Percentiles rank a stretch among this genome's conserved stretches.
phyloP scores from a whole-genome alignment of 805 yeast genomes.

The Candida silvicultrix region DNA sequence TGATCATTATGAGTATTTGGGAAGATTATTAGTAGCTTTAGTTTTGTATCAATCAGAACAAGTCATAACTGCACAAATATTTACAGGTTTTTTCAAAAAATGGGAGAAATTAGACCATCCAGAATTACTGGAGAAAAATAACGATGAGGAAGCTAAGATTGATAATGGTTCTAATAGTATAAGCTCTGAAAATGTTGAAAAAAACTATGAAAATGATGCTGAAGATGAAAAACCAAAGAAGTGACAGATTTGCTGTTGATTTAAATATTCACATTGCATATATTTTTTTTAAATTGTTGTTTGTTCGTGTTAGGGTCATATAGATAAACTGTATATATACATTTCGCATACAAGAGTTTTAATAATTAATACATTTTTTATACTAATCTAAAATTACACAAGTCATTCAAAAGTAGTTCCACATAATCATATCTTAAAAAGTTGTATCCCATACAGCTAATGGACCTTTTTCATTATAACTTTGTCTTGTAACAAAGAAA shows the following conservation, averaged over 20 bases:
- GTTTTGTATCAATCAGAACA: constrained; percentile 87
- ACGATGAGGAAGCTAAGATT: neutral
- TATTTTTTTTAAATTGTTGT: neutral
- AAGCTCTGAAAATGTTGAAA: neutral
- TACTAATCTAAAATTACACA: neutral
- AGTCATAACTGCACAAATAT: constrained; percentile 71
- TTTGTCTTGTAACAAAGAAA: constrained; percentile 59
- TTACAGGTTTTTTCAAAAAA: constrained; percentile 57
- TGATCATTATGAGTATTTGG: constrained; percentile 49
- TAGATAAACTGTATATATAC: neutral
- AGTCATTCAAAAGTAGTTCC: neutral
- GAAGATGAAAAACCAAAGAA: neutral
- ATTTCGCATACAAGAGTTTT: too few relatives aligned
- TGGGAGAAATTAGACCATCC: constrained; percentile 42
- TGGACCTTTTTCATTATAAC: constrained; percentile 78
- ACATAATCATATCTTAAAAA: constrained; percentile 18
- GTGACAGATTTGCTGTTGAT: too few relatives aligned
- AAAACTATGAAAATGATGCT: neutral
- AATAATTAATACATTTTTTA: too few relatives aligned
- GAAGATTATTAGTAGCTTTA: constrained; percentile 70
- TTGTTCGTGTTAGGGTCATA: neutral
- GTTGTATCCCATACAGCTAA: constrained; percentile 68
- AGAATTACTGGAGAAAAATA: neutral
- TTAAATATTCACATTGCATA: neutral
- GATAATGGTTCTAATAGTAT: neutral